These are phyloP conservation scores for Sphagnum contortum DNA, from an alignment of 225 moss, liverwort and hornwort genomes.

Conservation along the genomic window DNA sequence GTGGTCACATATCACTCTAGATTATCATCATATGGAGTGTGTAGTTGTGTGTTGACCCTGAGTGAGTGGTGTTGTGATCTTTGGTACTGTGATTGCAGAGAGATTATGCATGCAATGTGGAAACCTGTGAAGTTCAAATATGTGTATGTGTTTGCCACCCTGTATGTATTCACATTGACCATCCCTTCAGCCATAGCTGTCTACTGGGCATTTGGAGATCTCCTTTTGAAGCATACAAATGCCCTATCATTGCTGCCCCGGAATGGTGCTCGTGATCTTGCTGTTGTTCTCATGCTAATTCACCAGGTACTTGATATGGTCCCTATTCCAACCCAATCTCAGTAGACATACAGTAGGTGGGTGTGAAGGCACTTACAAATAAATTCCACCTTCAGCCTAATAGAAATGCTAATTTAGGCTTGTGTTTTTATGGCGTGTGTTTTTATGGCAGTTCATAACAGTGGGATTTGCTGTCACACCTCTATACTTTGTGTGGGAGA, in stretches of 20 bases:
- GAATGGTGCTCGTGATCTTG: constrained; percentile 4
- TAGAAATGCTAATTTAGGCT: no score
- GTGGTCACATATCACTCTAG: no score
- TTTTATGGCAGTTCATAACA: constrained; percentile 16
- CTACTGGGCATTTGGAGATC: constrained; percentile 26
- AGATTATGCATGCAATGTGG: constrained; percentile 48
- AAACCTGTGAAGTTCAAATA: constrained; percentile 30
- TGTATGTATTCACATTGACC: constrained; percentile 33
- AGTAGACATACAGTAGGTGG: no score
- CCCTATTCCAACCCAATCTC: no score
- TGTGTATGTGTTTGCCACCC: constrained; percentile 17
- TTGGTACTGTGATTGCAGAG: constrained; percentile 9
- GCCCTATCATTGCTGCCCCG: constrained; percentile 15
- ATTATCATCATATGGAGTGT: no score
- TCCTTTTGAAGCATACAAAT: constrained; percentile 14
- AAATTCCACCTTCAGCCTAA: no score
- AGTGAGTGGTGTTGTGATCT: no score
- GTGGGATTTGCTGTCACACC: constrained; percentile 29
- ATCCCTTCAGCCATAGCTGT: constrained; percentile 31
- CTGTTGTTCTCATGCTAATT: constrained; percentile 18
- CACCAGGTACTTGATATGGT: constrained; percentile 14
- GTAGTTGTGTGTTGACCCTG: no score
- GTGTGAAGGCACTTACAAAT: no score
- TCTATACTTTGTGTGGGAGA: constrained; percentile 35
- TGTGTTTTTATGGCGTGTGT: neutral